Percentiles rank a stretch among this genome's conserved stretches.
phyloP scores from a whole-genome alignment of 139 green algal species.

The Coccomyxa sp. region DNA sequence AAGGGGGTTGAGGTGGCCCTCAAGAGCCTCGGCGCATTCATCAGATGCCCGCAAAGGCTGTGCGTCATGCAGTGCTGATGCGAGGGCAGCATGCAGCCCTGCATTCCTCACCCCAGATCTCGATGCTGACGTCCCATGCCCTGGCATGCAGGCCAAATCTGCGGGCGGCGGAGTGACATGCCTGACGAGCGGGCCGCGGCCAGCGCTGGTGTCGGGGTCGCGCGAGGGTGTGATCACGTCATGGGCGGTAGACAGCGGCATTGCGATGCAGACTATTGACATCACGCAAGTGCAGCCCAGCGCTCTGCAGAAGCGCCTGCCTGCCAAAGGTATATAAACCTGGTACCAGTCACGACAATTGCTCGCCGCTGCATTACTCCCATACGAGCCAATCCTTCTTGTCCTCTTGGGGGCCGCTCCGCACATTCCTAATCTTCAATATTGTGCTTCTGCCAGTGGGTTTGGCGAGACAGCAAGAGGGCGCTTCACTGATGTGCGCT shows the following conservation, averaged over 20 bases:
- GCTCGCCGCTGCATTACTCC: neutral
- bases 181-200: neutral
- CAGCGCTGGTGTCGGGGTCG: slow-evolving; percentile 37
- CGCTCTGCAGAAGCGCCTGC: no score
- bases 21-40: no score
- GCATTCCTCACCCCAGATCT: no score
- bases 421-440: neutral
- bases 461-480: no score
- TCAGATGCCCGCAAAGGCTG: no score
- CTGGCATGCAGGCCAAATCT: neutral
- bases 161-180: neutral
- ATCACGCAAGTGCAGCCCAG: neutral
- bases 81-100: no score
- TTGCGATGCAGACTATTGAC: slow-evolving; percentile 10
- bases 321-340: no score
- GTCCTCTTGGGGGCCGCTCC: neutral
- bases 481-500: slow-evolving; percentile 9
- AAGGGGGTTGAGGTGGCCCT: no score
- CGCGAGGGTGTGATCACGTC: slow-evolving; percentile 39
- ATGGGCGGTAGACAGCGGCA: slow-evolving; percentile 13
- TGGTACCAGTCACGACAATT: neutral
- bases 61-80: no score
- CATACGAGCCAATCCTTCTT: neutral
- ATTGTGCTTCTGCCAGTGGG: no score
- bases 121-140: neutral